A percentile compares a stretch with the other conserved stretches of the same genome.
Conservation (phyloP, 352 stramenopile species). For the Aphanomyces astaci region DNA sequence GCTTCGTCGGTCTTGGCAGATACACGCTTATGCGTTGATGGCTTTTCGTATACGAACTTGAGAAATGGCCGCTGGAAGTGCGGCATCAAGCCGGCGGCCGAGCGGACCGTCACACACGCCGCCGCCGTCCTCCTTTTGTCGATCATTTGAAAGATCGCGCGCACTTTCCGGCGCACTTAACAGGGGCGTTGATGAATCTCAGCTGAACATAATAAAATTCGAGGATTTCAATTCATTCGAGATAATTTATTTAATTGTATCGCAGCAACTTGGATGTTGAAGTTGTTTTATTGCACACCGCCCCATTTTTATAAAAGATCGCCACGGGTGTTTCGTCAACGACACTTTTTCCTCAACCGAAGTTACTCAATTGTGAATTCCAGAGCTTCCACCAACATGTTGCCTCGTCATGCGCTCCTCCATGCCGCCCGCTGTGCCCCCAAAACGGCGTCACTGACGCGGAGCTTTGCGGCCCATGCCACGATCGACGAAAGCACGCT, state of each 20-base stretch:
- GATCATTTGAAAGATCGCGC: neutral
- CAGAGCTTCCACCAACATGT: neutral
- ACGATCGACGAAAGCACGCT: conserved; percentile 20
- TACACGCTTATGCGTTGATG: neutral
- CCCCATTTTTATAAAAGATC: neutral
- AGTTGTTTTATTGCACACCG: neutral
- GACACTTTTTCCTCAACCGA: neutral
- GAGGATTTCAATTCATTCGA: too few relatives aligned
- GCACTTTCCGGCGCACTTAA: neutral
- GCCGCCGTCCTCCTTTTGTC: neutral
- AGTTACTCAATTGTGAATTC: conserved; percentile 7
- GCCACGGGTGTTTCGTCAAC: conserved; percentile 17
- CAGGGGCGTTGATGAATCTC: neutral
- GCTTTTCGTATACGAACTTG: conserved; percentile 17
- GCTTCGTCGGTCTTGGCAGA: neutral
- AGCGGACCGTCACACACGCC: conserved; percentile 10
- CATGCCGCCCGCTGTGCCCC: neutral
- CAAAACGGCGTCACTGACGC: neutral
- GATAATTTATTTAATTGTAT: neutral
- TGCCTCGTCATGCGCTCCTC: neutral
- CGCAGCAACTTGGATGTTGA: neutral
- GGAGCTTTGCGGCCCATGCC: conserved; percentile 18
- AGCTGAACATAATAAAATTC: too few relatives aligned
- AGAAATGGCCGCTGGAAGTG: neutral
- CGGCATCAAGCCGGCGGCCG: neutral